Evolutionary conservation across 2,329 filamentous ascomycete species (phyloP).

Genomic region (Paraphaeosphaeria minitans): DNA sequence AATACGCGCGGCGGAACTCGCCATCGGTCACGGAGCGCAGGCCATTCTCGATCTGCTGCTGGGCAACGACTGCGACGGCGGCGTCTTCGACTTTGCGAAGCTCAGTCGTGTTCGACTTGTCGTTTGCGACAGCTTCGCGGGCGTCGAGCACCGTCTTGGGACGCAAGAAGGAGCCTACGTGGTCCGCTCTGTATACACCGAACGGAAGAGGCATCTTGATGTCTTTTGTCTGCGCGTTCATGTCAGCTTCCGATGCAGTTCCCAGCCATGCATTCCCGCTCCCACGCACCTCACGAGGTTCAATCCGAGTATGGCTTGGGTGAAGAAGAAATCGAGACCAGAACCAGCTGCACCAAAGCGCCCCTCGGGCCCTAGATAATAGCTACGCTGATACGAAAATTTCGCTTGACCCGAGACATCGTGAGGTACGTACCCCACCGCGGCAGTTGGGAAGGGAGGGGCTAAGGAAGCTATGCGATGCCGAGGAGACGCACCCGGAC

Average conservation of each 20-base stretch:
- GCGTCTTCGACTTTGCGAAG: conserved; percentile 59
- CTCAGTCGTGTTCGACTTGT: conserved; percentile 49
- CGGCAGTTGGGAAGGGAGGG: conserved; percentile 40
- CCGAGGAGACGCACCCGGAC: conserved; percentile 8
- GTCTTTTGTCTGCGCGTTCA: conserved; percentile 2
- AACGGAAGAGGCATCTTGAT: conserved; percentile 44
- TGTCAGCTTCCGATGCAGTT: neutral
- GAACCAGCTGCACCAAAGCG: neutral
- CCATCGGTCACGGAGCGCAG: conserved; percentile 60
- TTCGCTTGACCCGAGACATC: conserved; percentile 17
- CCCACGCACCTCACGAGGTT: neutral
- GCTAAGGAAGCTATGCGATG: conserved; percentile 13
- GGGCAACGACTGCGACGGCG: conserved; percentile 55
- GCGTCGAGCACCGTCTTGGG: conserved; percentile 57
- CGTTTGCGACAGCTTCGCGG: conserved; percentile 54
- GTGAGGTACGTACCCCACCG: conserved; percentile 39
- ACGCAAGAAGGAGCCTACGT: conserved; percentile 62
- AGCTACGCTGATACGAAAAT: conserved; percentile 12
- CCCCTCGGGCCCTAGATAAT: neutral
- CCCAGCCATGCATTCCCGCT: no score
- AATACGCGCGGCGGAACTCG: conserved; percentile 63
- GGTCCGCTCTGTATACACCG: conserved; percentile 56
- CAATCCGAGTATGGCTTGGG: neutral
- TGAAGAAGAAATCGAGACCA: neutral
- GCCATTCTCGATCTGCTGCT: conserved; percentile 56